Base-by-base conservation (phyloP, 352 stramenopile genomes). In the Globisporangium viniferum region DNA sequence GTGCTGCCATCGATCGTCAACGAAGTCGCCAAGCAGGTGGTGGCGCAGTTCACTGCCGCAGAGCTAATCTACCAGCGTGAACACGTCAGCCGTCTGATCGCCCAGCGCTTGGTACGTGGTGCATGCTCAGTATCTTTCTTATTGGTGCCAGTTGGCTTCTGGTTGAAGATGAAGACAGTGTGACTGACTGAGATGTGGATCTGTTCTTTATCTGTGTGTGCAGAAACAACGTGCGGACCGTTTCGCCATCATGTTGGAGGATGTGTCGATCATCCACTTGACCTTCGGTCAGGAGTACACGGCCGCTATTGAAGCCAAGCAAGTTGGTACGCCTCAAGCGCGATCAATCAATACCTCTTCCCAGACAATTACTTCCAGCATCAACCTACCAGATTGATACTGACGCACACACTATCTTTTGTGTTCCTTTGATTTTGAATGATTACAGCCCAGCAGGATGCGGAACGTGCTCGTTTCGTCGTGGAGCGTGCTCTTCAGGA, bases 181-280 rank as follows among this genome's bases (percentile, higher is more conserved):
- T 1, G 24, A 35, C 33, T 62, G 33, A 62, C 55, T 51, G 1
- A 24, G 44, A 51, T 51, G 55, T 31, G 53, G 24, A 49, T 35
- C 31, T 4, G 48, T 22, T 44, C 5, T 33, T 33, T 33, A 33
- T 33, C 31, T 49, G 18, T 66, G 44, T 29, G 41, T n/a, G 66
- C 67, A 95, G 80, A 89, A 88, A 71, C 75, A 85, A 67, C 89
- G 95, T 66, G 92, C 89, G 22, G 77, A 90, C 64, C 89, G 97
- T 41, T 99, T 99, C 78, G 82, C 89, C 60, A 98, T 99, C 74
- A 72, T 97, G 68, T 76, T 99, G 66, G 95, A 99, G 62, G 98
- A 99, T 94, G 97, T 99, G 36, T 98, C 98, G 53, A 99, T 99
- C 79, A 99, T 98, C 57, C 97, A 99, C 81, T 91, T 99, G 85